phyloP scores from a whole-genome alignment of 345 rosid species.

The Moricandia arvensis region DNA sequence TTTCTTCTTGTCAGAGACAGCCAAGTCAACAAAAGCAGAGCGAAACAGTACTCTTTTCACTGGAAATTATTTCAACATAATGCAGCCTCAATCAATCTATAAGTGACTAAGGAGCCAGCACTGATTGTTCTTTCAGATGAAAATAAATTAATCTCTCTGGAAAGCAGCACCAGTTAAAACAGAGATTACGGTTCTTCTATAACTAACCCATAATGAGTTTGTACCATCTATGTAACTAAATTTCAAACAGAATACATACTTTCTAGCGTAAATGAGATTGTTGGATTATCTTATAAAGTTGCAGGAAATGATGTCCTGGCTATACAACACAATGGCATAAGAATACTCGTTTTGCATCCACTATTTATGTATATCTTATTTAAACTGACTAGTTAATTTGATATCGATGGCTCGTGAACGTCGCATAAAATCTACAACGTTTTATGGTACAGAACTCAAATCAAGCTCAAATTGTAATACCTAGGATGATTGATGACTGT shows the following conservation, averaged over 20 bases:
- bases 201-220: constrained; percentile 13
- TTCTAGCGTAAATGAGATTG: neutral
- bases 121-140: neutral
- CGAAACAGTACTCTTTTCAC: constrained; percentile 8
- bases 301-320: neutral
- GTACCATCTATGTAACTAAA: constrained; percentile 9
- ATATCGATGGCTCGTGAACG: neutral
- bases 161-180: constrained; percentile 5
- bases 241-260: neutral
- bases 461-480: constrained; percentile 1
- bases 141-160: neutral
- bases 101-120: constrained; percentile 3
- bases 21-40: constrained; percentile 28
- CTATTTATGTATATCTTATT: neutral
- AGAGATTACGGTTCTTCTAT: neutral
- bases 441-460: constrained; percentile 8
- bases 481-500: neutral
- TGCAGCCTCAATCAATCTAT: constrained; percentile 16
- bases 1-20: constrained; percentile 32
- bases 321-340: neutral
- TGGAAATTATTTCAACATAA: constrained; percentile 4
- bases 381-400: neutral
- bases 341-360: constrained; percentile 1
- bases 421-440: neutral
- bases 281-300: neutral